A percentile compares a stretch with the other conserved stretches of the same genome.
phyloP scores from a whole-genome alignment of 371 early-diverging fungal species.

The Apophysomyces elegans region DNA sequence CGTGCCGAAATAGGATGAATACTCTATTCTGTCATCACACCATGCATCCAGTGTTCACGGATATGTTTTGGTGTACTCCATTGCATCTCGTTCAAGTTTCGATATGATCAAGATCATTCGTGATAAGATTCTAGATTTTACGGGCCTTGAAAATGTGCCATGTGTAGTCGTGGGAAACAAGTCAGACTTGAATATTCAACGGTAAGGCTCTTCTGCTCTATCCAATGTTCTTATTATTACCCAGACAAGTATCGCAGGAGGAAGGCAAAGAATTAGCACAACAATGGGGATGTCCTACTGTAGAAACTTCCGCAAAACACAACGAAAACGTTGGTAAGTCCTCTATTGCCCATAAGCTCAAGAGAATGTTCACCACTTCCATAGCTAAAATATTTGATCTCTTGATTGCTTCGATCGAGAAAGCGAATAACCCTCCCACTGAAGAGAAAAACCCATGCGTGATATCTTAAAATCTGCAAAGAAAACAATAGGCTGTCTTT shows the following conservation, averaged over 20 bases:
- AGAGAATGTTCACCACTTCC: background rate
- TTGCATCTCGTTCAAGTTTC: constrained; percentile 83
- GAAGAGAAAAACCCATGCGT: constrained; percentile 62
- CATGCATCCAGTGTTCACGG: constrained; percentile 93
- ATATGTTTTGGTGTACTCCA: constrained; percentile 93
- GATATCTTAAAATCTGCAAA: constrained; percentile 34
- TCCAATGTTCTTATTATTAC: background rate
- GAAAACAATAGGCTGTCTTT: background rate
- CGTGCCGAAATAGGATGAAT: constrained; percentile 77
- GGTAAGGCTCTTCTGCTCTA: constrained; percentile 31
- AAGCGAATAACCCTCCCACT: constrained; percentile 61
- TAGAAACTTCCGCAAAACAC: constrained; percentile 92
- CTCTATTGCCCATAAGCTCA: no score
- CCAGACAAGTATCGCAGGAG: constrained; percentile 76
- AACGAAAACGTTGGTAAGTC: constrained; percentile 84
- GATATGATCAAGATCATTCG: constrained; percentile 90
- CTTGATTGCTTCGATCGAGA: constrained; percentile 73
- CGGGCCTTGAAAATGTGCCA: constrained; percentile 89
- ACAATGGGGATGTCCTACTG: constrained; percentile 83
- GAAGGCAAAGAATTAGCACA: constrained; percentile 81
- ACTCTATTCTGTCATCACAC: constrained; percentile 87
- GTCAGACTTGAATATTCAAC: constrained; percentile 80
- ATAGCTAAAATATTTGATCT: constrained; percentile 70
- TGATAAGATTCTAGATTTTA: constrained; percentile 94
- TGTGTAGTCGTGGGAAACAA: constrained; percentile 96